Percentiles rank a stretch among this genome's conserved stretches.
phyloP scores from a whole-genome alignment of 1,284 basidiomycete species.

The Meira miltonrushii region DNA sequence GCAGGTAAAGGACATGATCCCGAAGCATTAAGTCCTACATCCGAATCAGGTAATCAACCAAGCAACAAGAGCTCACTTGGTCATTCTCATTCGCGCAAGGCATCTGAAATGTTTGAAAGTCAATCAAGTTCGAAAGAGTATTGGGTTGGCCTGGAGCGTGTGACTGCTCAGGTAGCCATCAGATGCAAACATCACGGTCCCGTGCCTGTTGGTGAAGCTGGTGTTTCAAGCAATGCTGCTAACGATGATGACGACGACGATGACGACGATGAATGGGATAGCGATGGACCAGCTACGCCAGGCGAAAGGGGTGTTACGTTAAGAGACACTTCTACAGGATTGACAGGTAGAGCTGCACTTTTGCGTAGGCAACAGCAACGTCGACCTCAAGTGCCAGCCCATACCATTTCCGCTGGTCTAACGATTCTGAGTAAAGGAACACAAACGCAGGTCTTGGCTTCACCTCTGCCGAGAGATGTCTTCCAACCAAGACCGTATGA shows the following conservation, averaged over 20 bases:
- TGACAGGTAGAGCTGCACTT: neutral
- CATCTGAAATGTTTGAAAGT: neutral
- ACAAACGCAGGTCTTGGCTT: neutral
- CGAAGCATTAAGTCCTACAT: too few relatives aligned
- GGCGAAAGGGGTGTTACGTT: neutral
- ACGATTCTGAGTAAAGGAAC: neutral
- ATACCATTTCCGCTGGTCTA: neutral
- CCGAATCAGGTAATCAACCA: neutral
- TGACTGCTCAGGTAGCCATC: neutral
- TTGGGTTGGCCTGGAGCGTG: neutral
- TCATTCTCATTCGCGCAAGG: too few relatives aligned
- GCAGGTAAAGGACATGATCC: conserved; percentile 12
- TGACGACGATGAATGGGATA: neutral
- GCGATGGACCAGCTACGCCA: neutral
- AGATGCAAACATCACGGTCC: conserved; percentile 2
- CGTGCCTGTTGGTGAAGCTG: neutral
- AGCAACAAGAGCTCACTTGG: neutral
- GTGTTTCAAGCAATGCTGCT: neutral
- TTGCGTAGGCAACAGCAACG: neutral
- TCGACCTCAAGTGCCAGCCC: neutral
- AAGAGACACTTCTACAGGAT: neutral
- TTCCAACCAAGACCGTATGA: neutral
- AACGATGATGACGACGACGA: conserved; percentile 1
- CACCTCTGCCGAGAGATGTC: neutral
- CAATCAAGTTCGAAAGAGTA: neutral